Conservation (phyloP, 2,329 filamentous ascomycete species). For the Cercospora nicotianae region DNA sequence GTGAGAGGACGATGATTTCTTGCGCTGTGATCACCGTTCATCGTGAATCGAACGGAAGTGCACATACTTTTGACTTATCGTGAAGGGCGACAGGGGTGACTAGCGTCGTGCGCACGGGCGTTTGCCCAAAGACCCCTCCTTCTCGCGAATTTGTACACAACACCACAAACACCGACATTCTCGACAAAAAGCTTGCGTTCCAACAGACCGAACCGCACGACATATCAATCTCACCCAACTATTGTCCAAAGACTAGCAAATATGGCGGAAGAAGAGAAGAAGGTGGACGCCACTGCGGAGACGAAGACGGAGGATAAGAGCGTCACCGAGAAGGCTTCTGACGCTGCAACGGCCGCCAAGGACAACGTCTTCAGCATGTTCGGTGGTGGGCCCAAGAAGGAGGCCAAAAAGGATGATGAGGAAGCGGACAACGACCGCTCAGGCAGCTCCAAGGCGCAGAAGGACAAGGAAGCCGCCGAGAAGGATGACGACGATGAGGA, state of each 20-base stretch:
- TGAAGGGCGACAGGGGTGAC: neutral
- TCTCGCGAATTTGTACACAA: constrained; percentile 8
- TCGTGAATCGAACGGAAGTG: neutral
- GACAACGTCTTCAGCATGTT: constrained; percentile 94
- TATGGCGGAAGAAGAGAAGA: constrained; percentile 38
- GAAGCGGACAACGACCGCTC: constrained; percentile 77
- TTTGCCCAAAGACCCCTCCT: constrained; percentile 8
- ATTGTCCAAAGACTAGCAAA: constrained; percentile 14
- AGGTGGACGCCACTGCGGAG: constrained; percentile 31
- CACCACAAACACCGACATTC: neutral
- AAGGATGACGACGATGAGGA: constrained; percentile 40
- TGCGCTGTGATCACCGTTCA: neutral
- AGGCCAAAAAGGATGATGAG: constrained; percentile 78
- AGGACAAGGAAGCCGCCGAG: constrained; percentile 60
- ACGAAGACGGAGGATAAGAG: constrained; percentile 39
- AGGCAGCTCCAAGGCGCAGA: constrained; percentile 69
- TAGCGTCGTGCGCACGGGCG: constrained; percentile 3
- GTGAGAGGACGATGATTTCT: neutral
- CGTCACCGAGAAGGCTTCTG: constrained; percentile 40
- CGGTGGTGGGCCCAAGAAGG: constrained; percentile 94
- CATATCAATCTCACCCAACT: neutral
- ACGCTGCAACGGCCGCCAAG: constrained; percentile 46
- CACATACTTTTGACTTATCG: neutral
- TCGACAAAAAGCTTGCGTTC: neutral
- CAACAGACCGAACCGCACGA: neutral